These are phyloP conservation scores for Fusarium zealandicum DNA, from an alignment of 2,329 filamentous ascomycete genomes.

Conservation along the genomic window DNA sequence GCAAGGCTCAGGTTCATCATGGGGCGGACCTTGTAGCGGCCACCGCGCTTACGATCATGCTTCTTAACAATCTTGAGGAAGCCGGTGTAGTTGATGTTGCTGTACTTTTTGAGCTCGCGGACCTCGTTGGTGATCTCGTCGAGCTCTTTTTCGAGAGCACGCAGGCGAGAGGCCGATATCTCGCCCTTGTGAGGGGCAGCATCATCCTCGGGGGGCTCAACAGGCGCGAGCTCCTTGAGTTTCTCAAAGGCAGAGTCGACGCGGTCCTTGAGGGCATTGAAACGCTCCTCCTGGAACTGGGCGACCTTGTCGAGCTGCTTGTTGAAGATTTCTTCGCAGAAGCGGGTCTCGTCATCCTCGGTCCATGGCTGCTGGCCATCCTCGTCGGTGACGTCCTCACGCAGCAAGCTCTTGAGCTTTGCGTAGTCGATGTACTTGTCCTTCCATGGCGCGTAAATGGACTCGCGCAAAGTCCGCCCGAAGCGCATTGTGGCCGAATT, in stretches of 20 bases:
- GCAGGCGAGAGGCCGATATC: slow-evolving; percentile 62
- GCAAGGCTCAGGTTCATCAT: slow-evolving; percentile 89
- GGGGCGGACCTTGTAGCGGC: slow-evolving; percentile 85
- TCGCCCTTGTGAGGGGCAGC: slow-evolving; percentile 57
- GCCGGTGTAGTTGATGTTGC: slow-evolving; percentile 94
- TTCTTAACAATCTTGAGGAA: slow-evolving; percentile 99
- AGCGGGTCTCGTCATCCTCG: slow-evolving; percentile 89
- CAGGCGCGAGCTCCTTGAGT: slow-evolving; percentile 78
- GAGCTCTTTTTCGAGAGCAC: slow-evolving; percentile 78
- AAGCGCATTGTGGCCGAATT: slow-evolving; percentile 74
- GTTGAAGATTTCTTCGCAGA: slow-evolving; percentile 95
- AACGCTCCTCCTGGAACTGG: slow-evolving; percentile 83
- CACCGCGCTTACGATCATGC: slow-evolving; percentile 91
- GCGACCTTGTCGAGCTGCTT: slow-evolving; percentile 95
- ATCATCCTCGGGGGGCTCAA: slow-evolving; percentile 55
- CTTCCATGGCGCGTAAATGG: slow-evolving; percentile 87
- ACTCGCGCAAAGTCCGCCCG: slow-evolving; percentile 83
- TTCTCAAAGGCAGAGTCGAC: slow-evolving; percentile 68
- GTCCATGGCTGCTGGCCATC: slow-evolving; percentile 75
- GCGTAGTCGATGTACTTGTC: slow-evolving; percentile 94
- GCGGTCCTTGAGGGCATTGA: slow-evolving; percentile 62
- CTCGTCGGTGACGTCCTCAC: slow-evolving; percentile 74
- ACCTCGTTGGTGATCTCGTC: slow-evolving; percentile 90
- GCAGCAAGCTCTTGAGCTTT: slow-evolving; percentile 88
- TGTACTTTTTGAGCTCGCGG: slow-evolving; percentile 93